Conservation (phyloP, 441 rosid genomes). For the Dalechampia spathulata region DNA sequence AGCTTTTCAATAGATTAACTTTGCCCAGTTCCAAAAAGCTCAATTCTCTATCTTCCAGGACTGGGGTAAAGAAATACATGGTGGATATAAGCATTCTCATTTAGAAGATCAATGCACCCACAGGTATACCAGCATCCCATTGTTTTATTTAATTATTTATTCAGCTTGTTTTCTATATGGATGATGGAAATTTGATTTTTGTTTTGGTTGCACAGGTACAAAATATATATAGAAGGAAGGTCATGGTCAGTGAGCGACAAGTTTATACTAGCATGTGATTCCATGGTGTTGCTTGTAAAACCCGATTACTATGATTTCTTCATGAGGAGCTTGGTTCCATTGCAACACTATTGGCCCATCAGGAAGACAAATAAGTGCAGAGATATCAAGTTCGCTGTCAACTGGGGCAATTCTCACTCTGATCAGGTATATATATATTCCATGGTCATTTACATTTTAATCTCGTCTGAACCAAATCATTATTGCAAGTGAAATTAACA, state of each 20-base stretch:
- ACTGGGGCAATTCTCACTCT: conserved; percentile 60
- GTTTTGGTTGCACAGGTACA: conserved; percentile 6
- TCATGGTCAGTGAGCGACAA: conserved; percentile 53
- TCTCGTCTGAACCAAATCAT: too few relatives aligned
- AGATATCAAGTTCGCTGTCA: conserved; percentile 54
- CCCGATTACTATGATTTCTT: conserved; percentile 61
- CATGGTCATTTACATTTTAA: too few relatives aligned
- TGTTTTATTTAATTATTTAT: too few relatives aligned
- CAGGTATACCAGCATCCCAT: conserved; percentile 27
- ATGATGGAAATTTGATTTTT: background rate
- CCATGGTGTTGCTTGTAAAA: conserved; percentile 40
- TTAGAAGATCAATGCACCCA: conserved; percentile 58
- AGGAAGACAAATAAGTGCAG: conserved; percentile 35
- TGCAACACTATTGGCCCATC: conserved; percentile 75
- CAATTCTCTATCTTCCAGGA: conserved; percentile 28
- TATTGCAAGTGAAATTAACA: too few relatives aligned
- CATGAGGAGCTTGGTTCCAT: conserved; percentile 47
- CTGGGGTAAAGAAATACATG: conserved; percentile 42
- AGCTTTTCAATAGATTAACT: too few relatives aligned
- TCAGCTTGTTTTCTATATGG: too few relatives aligned
- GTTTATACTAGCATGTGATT: conserved; percentile 68
- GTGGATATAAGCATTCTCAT: conserved; percentile 62
- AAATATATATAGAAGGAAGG: conserved; percentile 18
- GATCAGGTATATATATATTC: conserved; percentile 28
- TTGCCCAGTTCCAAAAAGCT: too few relatives aligned